These are phyloP conservation scores for Wallacemonas sp. DNA, from an alignment of 208 protist genomes.

Conservation along the genomic window DNA sequence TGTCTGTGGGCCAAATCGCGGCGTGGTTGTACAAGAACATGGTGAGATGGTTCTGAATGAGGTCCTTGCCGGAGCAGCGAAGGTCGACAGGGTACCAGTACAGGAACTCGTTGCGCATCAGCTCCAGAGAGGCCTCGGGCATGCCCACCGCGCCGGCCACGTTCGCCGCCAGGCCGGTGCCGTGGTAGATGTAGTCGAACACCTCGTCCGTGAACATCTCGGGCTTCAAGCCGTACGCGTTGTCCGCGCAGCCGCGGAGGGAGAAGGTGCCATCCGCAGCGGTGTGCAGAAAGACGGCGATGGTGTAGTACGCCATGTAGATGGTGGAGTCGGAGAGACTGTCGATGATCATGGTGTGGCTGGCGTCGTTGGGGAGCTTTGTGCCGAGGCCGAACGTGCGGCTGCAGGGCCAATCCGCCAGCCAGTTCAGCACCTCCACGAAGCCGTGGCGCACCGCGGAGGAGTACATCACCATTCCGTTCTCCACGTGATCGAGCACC, in stretches of 20 bases:
- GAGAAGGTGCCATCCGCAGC: conserved; percentile 42
- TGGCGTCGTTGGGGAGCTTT: conserved; percentile 95
- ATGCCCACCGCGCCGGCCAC: conserved; percentile 55
- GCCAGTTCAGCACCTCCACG: conserved; percentile 95
- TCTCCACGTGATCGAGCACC: conserved; percentile 83
- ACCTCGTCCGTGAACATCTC: conserved; percentile 94
- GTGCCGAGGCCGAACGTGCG: conserved; percentile 99
- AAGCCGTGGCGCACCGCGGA: conserved; percentile 94
- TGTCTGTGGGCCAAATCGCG: conserved; percentile 95
- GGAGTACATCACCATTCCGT: conserved; percentile 93
- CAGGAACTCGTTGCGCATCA: conserved; percentile 96
- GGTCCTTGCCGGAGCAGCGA: conserved; percentile 99
- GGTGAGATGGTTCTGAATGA: conserved; percentile 99
- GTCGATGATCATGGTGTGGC: conserved; percentile 98
- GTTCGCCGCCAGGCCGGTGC: conserved; percentile 51
- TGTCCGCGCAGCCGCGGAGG: conserved; percentile 49
- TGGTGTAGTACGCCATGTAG: conserved; percentile 99
- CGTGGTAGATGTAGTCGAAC: conserved; percentile 96
- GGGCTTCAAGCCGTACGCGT: conserved; percentile 87
- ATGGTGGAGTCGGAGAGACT: conserved; percentile 99
- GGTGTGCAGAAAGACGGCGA: conserved; percentile 97
- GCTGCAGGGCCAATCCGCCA: conserved; percentile 99
- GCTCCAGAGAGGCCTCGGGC: conserved; percentile 63
- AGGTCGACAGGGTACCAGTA: conserved; percentile 99
- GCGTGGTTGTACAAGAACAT: conserved; percentile 99